Conservation (phyloP, 2,329 filamentous ascomycete species). For the Fusarium chuoi region DNA sequence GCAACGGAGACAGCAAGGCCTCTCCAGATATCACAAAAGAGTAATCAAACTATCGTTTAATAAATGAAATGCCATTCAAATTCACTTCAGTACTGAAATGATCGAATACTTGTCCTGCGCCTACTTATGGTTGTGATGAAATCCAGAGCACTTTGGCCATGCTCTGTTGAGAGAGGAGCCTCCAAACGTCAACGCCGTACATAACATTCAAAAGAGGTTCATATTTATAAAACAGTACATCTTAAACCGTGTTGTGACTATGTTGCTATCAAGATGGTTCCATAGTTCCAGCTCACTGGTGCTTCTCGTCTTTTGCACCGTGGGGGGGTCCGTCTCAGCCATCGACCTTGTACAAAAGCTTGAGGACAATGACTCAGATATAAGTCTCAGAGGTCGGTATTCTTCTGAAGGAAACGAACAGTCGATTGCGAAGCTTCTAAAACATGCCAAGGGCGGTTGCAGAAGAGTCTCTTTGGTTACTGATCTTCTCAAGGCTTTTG, state of each 20-base stretch:
- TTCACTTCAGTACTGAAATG: rapidly evolving
- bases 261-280: neutral
- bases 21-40: neutral
- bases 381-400: rapidly evolving
- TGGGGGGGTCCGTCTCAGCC: neutral
- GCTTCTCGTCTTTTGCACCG: neutral
- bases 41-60: neutral
- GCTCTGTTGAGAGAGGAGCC: no score
- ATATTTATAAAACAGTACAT: no score
- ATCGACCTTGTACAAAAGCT: no score
- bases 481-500: neutral
- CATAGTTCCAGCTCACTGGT: neutral
- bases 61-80: no score
- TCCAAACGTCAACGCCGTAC: no score
- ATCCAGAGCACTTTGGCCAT: no score
- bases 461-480: neutral
- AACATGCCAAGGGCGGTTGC: neutral
- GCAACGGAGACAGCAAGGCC: neutral
- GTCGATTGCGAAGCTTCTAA: rapidly evolving
- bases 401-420: neutral
- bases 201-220: no score
- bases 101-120: no score
- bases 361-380: neutral
- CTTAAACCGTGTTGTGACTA: no score
- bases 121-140: no score